These are phyloP conservation scores for Lichtheimia ramosa DNA, from an alignment of 371 early-diverging fungal species.

Conservation along the genomic window DNA sequence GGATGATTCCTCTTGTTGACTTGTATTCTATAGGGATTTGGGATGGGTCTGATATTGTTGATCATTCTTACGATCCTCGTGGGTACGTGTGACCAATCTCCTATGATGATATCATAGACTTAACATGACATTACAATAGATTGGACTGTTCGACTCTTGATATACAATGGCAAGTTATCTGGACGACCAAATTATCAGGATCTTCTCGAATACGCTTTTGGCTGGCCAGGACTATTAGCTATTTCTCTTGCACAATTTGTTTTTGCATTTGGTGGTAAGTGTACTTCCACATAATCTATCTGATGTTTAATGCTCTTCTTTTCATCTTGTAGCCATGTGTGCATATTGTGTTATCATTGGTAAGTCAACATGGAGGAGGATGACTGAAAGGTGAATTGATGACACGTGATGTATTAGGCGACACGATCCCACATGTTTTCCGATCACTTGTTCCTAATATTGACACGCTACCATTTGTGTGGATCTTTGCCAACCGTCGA, in stretches of 20 bases:
- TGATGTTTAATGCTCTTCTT: background rate
- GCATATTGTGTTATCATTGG: conserved; percentile 81
- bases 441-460: conserved; percentile 63
- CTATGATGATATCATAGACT: conserved; percentile 1
- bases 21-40: conserved; percentile 42
- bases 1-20: background rate
- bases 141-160: conserved; percentile 77
- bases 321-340: conserved; percentile 57
- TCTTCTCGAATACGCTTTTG: conserved; percentile 73
- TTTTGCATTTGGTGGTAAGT: conserved; percentile 81
- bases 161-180: conserved; percentile 68
- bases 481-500: conserved; percentile 52
- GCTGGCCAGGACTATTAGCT: conserved; percentile 64
- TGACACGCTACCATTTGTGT: conserved; percentile 46
- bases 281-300: background rate
- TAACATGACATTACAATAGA: conserved; percentile 32
- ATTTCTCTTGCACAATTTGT: conserved; percentile 80
- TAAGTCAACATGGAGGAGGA: conserved; percentile 15
- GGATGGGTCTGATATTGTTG: conserved; percentile 64
- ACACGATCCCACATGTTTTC: conserved; percentile 78
- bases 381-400: background rate
- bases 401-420: conserved; percentile 41
- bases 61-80: conserved; percentile 65
- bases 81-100: conserved; percentile 29
- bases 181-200: conserved; percentile 78